phyloP scores from a whole-genome alignment of 1,284 basidiomycete genomes.

The Schizophyllum commune region DNA sequence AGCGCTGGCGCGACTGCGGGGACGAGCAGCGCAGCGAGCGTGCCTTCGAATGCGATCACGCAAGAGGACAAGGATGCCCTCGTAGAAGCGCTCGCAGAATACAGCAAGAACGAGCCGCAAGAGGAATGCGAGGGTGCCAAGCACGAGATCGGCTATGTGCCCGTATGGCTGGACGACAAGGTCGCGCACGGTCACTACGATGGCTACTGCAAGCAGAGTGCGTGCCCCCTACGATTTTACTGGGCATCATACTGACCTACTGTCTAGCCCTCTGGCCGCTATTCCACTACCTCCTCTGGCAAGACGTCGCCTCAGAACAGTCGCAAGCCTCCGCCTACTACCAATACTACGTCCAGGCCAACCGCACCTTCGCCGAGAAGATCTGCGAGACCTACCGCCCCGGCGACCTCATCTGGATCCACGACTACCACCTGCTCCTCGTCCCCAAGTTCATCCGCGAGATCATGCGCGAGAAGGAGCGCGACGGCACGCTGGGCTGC shows the following conservation, averaged over 20 bases:
- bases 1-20: conserved; percentile 1
- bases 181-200: conserved; percentile 92
- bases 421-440: conserved; percentile 91
- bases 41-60: conserved; percentile 47
- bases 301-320: conserved; percentile 81
- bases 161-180: conserved; percentile 89
- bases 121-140: conserved; percentile 53
- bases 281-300: conserved; percentile 98
- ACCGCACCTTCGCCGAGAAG: conserved; percentile 77
- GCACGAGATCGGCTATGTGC: conserved; percentile 66
- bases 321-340: conserved; percentile 77
- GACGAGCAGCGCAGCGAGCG: conserved; percentile 22
- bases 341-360: conserved; percentile 79
- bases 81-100: conserved; percentile 49
- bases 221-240: conserved; percentile 13
- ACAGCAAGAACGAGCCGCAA: conserved; percentile 34
- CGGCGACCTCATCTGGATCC: conserved; percentile 88
- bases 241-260: neutral
- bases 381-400: conserved; percentile 76
- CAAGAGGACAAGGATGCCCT: conserved; percentile 55
- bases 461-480: conserved; percentile 28
- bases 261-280: conserved; percentile 86
- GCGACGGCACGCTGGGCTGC: neutral
- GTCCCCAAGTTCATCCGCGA: conserved; percentile 83
- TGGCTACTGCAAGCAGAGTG: conserved; percentile 96